These are phyloP conservation scores for Azolla pinnata DNA, from an alignment of 75 land plant species.

Conservation along the genomic window DNA sequence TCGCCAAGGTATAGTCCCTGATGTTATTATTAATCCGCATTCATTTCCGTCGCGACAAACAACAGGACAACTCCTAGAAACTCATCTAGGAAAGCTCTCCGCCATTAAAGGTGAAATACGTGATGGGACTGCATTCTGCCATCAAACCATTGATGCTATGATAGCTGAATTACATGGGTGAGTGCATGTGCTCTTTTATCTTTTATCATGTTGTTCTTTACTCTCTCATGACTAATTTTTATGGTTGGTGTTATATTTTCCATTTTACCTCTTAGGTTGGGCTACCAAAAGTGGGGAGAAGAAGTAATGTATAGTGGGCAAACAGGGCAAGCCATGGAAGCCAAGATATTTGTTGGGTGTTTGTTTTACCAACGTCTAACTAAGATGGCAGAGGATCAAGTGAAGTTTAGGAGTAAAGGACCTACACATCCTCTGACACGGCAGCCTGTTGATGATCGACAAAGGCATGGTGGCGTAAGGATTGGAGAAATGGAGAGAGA, in stretches of 20 bases:
- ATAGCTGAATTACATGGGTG: slow-evolving; percentile 63
- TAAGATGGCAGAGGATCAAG: slow-evolving; percentile 85
- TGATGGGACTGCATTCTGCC: slow-evolving; percentile 75
- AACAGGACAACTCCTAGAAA: slow-evolving; percentile 74
- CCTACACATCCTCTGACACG: slow-evolving; percentile 76
- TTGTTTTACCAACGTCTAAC: slow-evolving; percentile 72
- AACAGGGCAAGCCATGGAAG: slow-evolving; percentile 42
- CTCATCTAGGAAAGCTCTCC: slow-evolving; percentile 61
- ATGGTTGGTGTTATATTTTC: not conserved
- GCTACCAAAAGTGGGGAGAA: slow-evolving; percentile 56
- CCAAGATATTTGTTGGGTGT: slow-evolving; percentile 59
- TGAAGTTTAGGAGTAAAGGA: slow-evolving; percentile 66
- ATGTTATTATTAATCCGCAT: slow-evolving; percentile 90
- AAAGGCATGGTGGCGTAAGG: slow-evolving; percentile 65
- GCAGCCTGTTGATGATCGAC: slow-evolving; percentile 70
- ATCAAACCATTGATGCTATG: slow-evolving; percentile 41
- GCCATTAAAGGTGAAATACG: slow-evolving; percentile 34
- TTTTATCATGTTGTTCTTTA: not conserved
- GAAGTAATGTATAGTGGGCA: slow-evolving; percentile 63
- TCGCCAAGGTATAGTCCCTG: slow-evolving; percentile 76
- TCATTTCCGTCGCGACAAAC: slow-evolving; percentile 91
- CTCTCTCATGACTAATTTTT: not conserved
- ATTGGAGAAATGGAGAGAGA: slow-evolving; percentile 97
- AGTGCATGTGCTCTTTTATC: not conserved
- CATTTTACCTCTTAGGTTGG: slow-evolving; percentile 37